A percentile compares a stretch with the other conserved stretches of the same genome.
These are phyloP conservation scores for Blumeria graminis DNA, from an alignment of 2,329 filamentous ascomycete genomes.

Conservation along the genomic window DNA sequence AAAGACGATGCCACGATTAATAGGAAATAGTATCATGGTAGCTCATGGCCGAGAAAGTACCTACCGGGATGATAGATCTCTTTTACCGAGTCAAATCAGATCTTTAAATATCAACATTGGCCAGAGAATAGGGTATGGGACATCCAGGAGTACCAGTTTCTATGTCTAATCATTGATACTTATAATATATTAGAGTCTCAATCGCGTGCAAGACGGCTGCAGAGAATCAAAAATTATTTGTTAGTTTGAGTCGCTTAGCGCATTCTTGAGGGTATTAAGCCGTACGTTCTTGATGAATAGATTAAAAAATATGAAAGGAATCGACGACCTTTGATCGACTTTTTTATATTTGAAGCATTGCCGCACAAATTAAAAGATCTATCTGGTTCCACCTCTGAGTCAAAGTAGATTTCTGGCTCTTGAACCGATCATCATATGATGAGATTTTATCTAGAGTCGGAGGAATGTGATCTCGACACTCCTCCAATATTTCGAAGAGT, in stretches of 20 bases:
- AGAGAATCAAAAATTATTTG: no score
- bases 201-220: no score
- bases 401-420: constrained; percentile 7
- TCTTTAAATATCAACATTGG: no score
- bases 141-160: no score
- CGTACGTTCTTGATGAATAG: no score
- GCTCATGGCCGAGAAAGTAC: neutral
- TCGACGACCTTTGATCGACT: no score
- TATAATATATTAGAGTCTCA: no score
- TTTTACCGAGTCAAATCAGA: constrained; percentile 10
- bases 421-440: constrained; percentile 5
- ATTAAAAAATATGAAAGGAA: no score
- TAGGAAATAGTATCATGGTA: constrained; percentile 1
- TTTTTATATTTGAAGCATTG: constrained; percentile 6
- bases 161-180: no score
- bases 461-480: constrained; percentile 3
- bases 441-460: constrained; percentile 4
- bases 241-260: no score
- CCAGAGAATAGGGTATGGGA: no score
- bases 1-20: constrained; percentile 7
- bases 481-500: constrained; percentile 13
- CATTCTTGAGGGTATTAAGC: no score
- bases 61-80: constrained; percentile 11
- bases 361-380: neutral
- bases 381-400: constrained; percentile 10